Base-by-base conservation (phyloP, 1,284 basidiomycete species). In the Microbotryomycetes sp. region DNA sequence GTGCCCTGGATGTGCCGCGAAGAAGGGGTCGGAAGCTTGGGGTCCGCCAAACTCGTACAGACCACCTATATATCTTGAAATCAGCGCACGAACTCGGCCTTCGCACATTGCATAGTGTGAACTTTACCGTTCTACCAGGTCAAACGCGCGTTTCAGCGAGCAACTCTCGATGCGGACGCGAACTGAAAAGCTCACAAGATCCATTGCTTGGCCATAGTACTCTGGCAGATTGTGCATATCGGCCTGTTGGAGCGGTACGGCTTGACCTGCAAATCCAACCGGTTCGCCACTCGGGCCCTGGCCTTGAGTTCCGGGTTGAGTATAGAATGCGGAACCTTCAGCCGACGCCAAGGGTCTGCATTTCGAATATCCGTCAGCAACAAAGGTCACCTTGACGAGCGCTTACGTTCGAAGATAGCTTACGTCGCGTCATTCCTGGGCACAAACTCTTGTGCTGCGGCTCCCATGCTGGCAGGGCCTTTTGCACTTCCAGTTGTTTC, bases 151-250 rank as follows among this genome's bases (percentile, higher is more conserved):
- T 18, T 1, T 66, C 61, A 18, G 50, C 57, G 54, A 61, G 59
- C 65, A 64, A 50, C 27, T 27, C 7, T 24, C 16, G 29, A 24
- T 2, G 15, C 4, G 3, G 11, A 26, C 6, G 18, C 7, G 5
- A 15, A 28, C 9, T 29, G 4, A 3, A 15, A 27, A 35, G 18
- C 62, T 45, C 35, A 65, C 66, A 16, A 67, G 27, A 29, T 67
- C 66, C 54, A 67, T 54, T 18, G 59, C 57, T 31, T 67, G 66
- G 21, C 54, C 46, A 31, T 60, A 67, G 50, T 67, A 67, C 50
- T 67, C 66, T 0, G 62, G 52, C 26, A 67, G 29, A 2, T 50
- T 56, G 5, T 63, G 61, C 3, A 29, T 27, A 5, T 52, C 50
- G 50, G n/a, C 50, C n/a, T 24, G 24, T n/a, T 52, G 50, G 28